phyloP scores from a whole-genome alignment of 805 yeast species.

The Hagleromyces aurorensis region DNA sequence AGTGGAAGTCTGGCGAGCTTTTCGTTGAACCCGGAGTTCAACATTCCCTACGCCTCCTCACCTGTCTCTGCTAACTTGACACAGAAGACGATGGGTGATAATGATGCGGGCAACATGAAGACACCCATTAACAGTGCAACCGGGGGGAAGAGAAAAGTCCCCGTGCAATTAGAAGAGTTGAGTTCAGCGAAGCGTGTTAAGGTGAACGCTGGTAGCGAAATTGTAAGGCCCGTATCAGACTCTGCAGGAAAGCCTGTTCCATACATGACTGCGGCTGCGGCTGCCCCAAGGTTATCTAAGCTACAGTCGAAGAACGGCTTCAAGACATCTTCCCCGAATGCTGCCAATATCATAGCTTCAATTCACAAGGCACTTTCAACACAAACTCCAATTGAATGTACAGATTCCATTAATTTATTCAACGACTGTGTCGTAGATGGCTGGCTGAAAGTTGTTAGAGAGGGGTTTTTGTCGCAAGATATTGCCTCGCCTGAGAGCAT shows the following conservation, averaged over 20 bases:
- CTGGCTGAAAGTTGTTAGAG: slow-evolving; percentile 67
- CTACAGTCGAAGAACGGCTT: slow-evolving; percentile 28
- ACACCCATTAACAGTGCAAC: too few species aligned
- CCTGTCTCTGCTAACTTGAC: slow-evolving; percentile 63
- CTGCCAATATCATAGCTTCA: slow-evolving; percentile 71
- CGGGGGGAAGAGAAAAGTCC: slow-evolving; percentile 1
- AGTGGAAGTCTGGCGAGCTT: slow-evolving; percentile 14
- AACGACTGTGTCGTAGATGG: slow-evolving; percentile 4
- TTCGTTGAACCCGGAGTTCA: slow-evolving; percentile 25
- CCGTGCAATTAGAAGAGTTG: slow-evolving; percentile 3
- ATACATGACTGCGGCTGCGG: slow-evolving; percentile 68
- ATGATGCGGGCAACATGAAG: slow-evolving; percentile 3
- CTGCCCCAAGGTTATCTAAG: slow-evolving; percentile 73
- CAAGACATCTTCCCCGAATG: slow-evolving; percentile 38
- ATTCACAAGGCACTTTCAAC: slow-evolving; percentile 36
- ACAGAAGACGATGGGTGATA: slow-evolving; percentile 8
- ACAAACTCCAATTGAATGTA: slow-evolving; percentile 24
- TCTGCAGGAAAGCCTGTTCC: slow-evolving; percentile 3
- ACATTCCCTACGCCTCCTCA: slow-evolving; percentile 65
- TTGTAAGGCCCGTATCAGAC: not conserved
- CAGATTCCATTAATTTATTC: slow-evolving; percentile 1
- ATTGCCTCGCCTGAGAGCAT: slow-evolving; percentile 74
- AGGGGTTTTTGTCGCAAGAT: slow-evolving; percentile 71
- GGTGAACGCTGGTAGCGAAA: too few species aligned
- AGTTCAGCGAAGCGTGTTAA: slow-evolving; percentile 1